Evolutionary conservation across 192 early-diverging fungal genomes (phyloP), one percentile per base, ranked within the genome.

Genomic region (Entomortierella chlamydospora): DNA sequence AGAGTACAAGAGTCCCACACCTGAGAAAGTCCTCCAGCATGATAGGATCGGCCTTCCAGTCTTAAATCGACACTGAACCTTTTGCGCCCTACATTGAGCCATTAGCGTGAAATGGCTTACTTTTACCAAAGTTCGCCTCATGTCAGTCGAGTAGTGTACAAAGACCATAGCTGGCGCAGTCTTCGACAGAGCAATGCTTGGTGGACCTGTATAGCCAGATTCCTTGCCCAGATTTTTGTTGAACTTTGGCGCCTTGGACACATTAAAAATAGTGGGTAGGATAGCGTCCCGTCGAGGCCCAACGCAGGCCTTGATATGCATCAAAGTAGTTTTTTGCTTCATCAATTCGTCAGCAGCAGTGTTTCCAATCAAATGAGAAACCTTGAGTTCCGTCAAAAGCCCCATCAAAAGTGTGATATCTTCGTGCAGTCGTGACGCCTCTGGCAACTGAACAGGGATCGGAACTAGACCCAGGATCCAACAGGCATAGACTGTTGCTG

Each of bases 401-500:
- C 83, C 85, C 57, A 93, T 83, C 61, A 95, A 57, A 12, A 83
- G 73, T 4, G 86, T 83, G n/a, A 93, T 83, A 63, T 95, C 93
- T 51, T 96, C 94, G 23, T 85, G 73, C 28, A 91, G 70, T 18
- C 91, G 86, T 26, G 65, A 59, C 1, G 70, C 67, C 62, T 96
- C 95, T n/a, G 88, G 87, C 51, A 88, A 85, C n/a, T 89, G 72
- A 7, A 95, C 64, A 2, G 93, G 90, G 28, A 96, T 91, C 12
- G 90, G 84, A 2, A 93, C 73, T 0, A 92, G 84, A 31, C 95
- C 95, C 2, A 94, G 83, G n/a, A 91, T 85, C 68, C 95, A 83
- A 76, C 95, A 96, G 26, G 95, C 93, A 78, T 93, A 91, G 11
- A 96, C 62, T 1, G 90, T 86, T 12, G 85, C 73, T 4, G 93